Evolutionary conservation across 116 monocot genomes (phyloP), one percentile per base, ranked within the genome.

Genomic region (Iris pallida): DNA sequence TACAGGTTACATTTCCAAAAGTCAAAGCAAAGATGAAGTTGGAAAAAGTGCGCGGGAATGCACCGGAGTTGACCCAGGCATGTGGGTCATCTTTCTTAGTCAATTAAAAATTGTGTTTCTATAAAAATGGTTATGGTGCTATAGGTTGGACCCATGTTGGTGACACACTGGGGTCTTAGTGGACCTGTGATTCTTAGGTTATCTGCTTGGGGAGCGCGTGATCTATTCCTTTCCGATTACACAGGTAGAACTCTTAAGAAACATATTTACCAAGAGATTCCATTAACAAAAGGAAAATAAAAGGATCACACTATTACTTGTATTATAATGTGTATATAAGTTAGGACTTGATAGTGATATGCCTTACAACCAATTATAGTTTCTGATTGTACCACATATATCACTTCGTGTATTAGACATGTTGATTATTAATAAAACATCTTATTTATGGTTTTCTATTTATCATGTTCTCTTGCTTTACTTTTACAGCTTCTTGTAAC

Each of bases 161-260:
- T 97, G 30, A 97, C 97, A 13, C 97, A 97, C 42, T 97, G 97
- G 97, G 97, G 97, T 54, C 83, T 97, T 55, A 97, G 92, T 74
- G 97, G 97, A 16, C 97, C 97, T 52, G 92, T 82, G 16, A 83
- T 97, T 83, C 97, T 97, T 20, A 82, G 89, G 8, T 75, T 97
- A 74, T 97, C 97, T 75, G 92, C 97, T 65, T 97, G 97, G 97
- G 92, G 85, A 79, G 97, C 97, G 66, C 92, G 92, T 55, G 81
- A 92, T 61, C 74, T 97, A 20, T 87, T 85, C 75, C 72, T 68
- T 48, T 80, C 77, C 52, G 74, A 82, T 73, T 97, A 97, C 49
- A 83, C 53, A 85, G 97, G 97, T 97, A 76, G 16, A 47, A 1
- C 54, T 49, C 5, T 49, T 59, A 63, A 30, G 20, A 54, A 58